Evolutionary conservation across 257 asterid genomes (phyloP).

Genomic region (Scutellaria baicalensis): DNA sequence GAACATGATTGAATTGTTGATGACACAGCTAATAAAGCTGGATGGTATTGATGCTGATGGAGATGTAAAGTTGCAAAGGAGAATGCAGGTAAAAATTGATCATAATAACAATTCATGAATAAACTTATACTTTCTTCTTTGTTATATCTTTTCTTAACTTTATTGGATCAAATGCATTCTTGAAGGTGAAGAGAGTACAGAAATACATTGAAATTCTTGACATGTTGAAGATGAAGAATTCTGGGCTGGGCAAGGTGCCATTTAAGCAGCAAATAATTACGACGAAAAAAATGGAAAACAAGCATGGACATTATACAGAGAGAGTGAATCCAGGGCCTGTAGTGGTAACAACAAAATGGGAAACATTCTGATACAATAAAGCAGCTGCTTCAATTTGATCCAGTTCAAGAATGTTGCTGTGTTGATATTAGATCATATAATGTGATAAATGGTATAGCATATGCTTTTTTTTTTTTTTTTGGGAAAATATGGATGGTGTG

Average conservation of each 20-base stretch:
- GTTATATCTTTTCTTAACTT: not conserved
- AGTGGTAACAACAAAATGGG: conserved; percentile 77
- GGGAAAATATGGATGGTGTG: conserved; percentile 14
- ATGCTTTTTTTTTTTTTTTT: not conserved
- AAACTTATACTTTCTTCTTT: not conserved
- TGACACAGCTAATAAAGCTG: conserved; percentile 78
- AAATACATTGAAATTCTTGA: conserved; percentile 80
- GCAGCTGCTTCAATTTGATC: not conserved
- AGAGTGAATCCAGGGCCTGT: conserved; percentile 33
- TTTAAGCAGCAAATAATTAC: conserved; percentile 23
- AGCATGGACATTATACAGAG: conserved; percentile 25
- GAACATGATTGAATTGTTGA: conserved; percentile 64
- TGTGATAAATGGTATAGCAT: conserved; percentile 6
- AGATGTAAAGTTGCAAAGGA: conserved; percentile 76
- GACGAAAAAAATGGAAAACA: conserved; percentile 27
- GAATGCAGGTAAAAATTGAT: conserved; percentile 60
- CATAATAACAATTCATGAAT: not conserved
- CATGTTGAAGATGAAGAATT: conserved; percentile 51
- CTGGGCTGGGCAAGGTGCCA: conserved; percentile 26
- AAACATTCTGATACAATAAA: conserved; percentile 43
- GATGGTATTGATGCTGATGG: conserved; percentile 90
- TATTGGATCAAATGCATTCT: not conserved
- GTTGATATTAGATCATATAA: not conserved
- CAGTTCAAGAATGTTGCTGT: conserved; percentile 19
- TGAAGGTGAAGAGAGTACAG: conserved; percentile 89